Base-by-base conservation (phyloP, 2,329 filamentous ascomycete genomes). In the Tolypocladium album region DNA sequence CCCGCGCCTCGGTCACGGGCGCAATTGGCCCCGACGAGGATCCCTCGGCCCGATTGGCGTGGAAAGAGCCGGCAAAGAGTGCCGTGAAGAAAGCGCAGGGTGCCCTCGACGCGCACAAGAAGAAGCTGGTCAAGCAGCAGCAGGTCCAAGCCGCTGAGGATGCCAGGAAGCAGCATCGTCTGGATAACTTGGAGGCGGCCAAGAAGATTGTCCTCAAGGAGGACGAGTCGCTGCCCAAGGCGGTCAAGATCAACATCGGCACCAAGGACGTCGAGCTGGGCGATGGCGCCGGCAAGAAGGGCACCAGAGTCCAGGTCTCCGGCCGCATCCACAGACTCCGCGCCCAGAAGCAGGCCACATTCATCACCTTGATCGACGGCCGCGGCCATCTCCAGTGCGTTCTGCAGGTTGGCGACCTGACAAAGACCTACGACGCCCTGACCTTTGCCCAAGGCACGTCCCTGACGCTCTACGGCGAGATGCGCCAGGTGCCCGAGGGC, bases 351-450 rank as follows among this genome's bases (percentile, higher is more conserved):
- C 87, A 90, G 70, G 84, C 90, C 64, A 87, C 91, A 60, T 97
- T 96, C 75, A 81, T 96, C 70, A 93, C 88, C n/a, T 78, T 96
- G 64, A 82, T 87, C 64, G 90, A 95, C 71, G 92, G 92, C 61
- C 90, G 92, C 69, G 71, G 70, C 52, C 64, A 64, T 43, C 64
- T 69, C 64, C 67, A 69, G 61, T 64, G 65, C 42, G 64, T 65
- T 63, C 78, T 97, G 66, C 75, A 47, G 55, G 60, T 80, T 3
- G 92, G 92, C 60, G 82, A 91, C 64, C 82, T 97, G 67, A 88
- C 90, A 66, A 92, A 91, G 80, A 93, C 90, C n/a, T 95, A 95
- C 78, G 91, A 96, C 70, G 89, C 90, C 63, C 79, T 96, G 67
- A 92, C 88, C 31, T 83, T 97, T 67, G 90, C 90, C 39, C 86